A percentile compares a stretch with the other conserved stretches of the same genome.
phyloP scores from a whole-genome alignment of 495 filamentous ascomycete genomes.

The Letharia lupina region DNA sequence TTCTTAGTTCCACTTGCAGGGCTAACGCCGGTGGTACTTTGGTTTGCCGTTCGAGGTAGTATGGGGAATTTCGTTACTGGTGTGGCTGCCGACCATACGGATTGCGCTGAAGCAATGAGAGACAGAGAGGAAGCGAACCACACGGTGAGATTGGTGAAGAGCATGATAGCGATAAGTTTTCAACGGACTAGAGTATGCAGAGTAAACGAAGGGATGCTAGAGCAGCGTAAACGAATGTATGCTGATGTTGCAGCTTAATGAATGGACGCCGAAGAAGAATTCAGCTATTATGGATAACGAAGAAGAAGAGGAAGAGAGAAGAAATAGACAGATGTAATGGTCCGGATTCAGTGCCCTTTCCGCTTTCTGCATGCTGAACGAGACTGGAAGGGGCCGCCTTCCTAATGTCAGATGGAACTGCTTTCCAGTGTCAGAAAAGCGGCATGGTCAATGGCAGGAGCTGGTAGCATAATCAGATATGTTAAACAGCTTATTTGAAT shows the following conservation, averaged over 20 bases:
- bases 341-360: not conserved
- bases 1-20: not conserved
- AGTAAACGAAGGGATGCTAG: not conserved
- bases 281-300: not conserved
- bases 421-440: not conserved
- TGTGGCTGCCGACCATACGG: not conserved
- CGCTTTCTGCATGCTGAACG: not conserved
- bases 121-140: not conserved
- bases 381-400: not conserved
- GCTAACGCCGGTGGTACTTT: not conserved
- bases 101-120: not conserved
- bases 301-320: not conserved
- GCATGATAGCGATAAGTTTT: not conserved
- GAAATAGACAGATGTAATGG: not conserved
- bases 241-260: not conserved
- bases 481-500: not conserved
- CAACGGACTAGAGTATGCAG: not conserved
- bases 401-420: not conserved
- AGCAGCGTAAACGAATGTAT: not conserved
- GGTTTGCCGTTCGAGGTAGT: conserved; percentile 4
- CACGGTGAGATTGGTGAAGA: not conserved
- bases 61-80: not conserved
- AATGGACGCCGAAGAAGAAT: not conserved
- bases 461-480: not conserved
- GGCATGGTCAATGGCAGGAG: not conserved